Percentiles rank a stretch among this genome's conserved stretches.
Conservation (phyloP, 768 basidiomycete species). For the Dentipellis fragilis region DNA sequence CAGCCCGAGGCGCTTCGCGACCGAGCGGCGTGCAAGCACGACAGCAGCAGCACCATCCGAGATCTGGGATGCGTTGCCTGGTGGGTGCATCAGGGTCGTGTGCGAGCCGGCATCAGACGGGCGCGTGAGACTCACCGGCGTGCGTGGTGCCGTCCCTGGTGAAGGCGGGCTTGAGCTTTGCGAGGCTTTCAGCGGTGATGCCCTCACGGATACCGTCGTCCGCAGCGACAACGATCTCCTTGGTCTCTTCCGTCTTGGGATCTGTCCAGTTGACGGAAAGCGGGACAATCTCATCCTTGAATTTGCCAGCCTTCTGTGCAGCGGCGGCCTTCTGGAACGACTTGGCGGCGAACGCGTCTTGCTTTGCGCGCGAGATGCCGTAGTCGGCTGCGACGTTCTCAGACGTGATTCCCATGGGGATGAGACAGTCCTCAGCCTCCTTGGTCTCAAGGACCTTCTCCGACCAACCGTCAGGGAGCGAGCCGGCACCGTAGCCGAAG, state of each 20-base stretch:
- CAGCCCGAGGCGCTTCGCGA: slow-evolving; percentile 75
- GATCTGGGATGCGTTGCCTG: slow-evolving; percentile 78
- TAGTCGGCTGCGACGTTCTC: slow-evolving; percentile 83
- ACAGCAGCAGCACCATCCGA: slow-evolving; percentile 92
- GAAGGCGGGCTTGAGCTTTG: slow-evolving; percentile 85
- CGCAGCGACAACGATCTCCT: slow-evolving; percentile 57
- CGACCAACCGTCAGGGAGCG: slow-evolving; percentile 48
- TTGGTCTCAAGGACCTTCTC: slow-evolving; percentile 54
- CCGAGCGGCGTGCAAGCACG: slow-evolving; percentile 67
- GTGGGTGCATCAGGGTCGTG: not conserved
- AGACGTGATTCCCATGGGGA: slow-evolving; percentile 92
- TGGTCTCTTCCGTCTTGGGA: slow-evolving; percentile 62
- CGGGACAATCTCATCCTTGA: slow-evolving; percentile 78
- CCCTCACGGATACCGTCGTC: slow-evolving; percentile 87
- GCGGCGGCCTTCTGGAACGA: slow-evolving; percentile 80
- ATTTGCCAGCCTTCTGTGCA: slow-evolving; percentile 73
- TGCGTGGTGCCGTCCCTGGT: slow-evolving; percentile 65
- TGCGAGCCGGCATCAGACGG: not conserved
- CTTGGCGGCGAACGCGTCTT: slow-evolving; percentile 77
- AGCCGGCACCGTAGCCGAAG: slow-evolving; percentile 53
- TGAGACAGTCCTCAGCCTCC: slow-evolving; percentile 71
- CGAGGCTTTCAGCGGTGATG: slow-evolving; percentile 66
- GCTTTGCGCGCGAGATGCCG: slow-evolving; percentile 59
- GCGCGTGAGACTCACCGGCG: slow-evolving; percentile 34
- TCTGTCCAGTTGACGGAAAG: slow-evolving; percentile 60